Percentiles rank a stretch among this genome's conserved stretches.
Evolutionary conservation across 2,329 filamentous ascomycete genomes (phyloP).

Genomic region (Dactylellina cionopaga): DNA sequence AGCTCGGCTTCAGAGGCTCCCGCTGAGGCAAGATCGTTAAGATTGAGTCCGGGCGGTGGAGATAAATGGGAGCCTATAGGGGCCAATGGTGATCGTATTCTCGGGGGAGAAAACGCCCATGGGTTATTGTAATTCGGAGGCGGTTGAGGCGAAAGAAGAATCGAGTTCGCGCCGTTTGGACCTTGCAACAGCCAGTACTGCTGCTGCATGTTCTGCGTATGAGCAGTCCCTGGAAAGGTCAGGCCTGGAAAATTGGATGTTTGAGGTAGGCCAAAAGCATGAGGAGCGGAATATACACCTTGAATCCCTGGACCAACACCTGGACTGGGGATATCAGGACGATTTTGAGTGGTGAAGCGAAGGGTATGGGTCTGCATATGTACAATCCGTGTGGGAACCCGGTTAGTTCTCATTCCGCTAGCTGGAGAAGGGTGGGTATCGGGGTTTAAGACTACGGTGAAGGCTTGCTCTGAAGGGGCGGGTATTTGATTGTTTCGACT

Average conservation of each 20-base stretch:
- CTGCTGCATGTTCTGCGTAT: neutral
- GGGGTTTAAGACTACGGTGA: neutral
- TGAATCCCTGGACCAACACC: neutral
- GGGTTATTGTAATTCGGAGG: neutral
- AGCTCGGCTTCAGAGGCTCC: neutral
- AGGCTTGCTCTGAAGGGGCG: neutral
- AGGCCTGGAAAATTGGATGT: neutral
- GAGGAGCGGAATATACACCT: neutral
- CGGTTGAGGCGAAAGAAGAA: constrained; percentile 23
- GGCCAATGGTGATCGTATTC: constrained; percentile 24
- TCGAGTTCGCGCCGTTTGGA: constrained; percentile 16
- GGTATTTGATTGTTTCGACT: constrained; percentile 9
- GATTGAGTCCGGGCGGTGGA: constrained; percentile 27
- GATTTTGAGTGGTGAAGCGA: neutral
- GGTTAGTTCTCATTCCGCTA: neutral
- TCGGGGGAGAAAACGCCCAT: constrained; percentile 5
- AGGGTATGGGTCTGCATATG: constrained; percentile 24
- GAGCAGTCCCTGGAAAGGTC: neutral
- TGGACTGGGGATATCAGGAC: neutral
- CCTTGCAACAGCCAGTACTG: constrained; percentile 38
- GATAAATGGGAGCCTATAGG: constrained; percentile 24
- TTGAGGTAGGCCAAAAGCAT: neutral
- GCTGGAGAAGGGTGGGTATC: neutral
- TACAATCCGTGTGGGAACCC: neutral
- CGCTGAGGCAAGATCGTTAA: neutral